Conservation (phyloP, 75 land plant genomes). For the Pseudotsuga menziesii region DNA sequence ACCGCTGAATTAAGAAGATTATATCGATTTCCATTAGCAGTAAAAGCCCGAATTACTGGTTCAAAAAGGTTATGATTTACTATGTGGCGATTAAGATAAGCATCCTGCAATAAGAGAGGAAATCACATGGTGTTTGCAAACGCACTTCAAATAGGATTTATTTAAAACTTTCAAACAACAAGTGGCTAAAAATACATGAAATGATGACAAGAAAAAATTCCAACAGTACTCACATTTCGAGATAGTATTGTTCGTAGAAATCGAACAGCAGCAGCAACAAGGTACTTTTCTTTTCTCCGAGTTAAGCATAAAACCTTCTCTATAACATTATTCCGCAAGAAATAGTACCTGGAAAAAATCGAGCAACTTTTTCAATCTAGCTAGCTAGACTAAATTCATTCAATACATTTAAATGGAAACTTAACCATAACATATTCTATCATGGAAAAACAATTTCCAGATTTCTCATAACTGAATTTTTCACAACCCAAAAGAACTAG, state of each 20-base stretch:
- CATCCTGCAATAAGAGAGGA: slow-evolving; percentile 63
- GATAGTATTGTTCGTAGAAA: slow-evolving; percentile 81
- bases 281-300: slow-evolving; percentile 73
- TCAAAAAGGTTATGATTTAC: slow-evolving; percentile 78
- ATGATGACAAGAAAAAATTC: background rate
- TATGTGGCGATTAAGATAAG: slow-evolving; percentile 67
- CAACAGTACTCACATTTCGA: slow-evolving; percentile 52
- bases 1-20: slow-evolving; percentile 91
- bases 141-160: background rate
- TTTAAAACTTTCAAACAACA: background rate
- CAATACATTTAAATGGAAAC: background rate
- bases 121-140: background rate
- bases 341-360: slow-evolving; percentile 56
- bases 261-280: slow-evolving; percentile 91
- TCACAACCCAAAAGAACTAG: background rate
- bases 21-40: slow-evolving; percentile 89
- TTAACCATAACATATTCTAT: background rate
- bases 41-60: slow-evolving; percentile 79
- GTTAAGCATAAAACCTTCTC: slow-evolving; percentile 77
- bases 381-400: background rate
- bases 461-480: background rate
- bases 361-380: background rate
- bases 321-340: slow-evolving; percentile 78
- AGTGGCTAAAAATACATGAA: background rate
- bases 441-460: background rate